Evolutionary conservation across 2,329 filamentous ascomycete species (phyloP).

Genomic region (Neoscytalidium dimidiatum): DNA sequence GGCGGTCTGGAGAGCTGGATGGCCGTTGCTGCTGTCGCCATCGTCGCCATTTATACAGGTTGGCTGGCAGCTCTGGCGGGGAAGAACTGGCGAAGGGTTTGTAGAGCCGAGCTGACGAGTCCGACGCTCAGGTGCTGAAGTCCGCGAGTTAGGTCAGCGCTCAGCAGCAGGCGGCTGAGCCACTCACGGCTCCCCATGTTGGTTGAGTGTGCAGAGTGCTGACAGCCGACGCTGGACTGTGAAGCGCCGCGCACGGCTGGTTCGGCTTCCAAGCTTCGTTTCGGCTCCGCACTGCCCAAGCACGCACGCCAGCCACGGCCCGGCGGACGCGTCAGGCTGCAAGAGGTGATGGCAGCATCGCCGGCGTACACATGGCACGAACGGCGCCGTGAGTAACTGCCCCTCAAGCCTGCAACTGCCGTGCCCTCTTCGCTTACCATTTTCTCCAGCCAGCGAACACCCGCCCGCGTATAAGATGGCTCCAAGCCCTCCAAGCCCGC

Average conservation of each 20-base stretch:
- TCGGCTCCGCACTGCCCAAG: slow-evolving; percentile 11
- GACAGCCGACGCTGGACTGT: not conserved
- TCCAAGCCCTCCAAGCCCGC: not conserved
- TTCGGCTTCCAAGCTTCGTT: not conserved
- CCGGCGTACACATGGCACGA: not conserved
- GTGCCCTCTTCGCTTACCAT: not conserved
- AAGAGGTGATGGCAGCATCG: too few species aligned
- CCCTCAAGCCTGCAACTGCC: not conserved
- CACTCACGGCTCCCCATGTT: slow-evolving; percentile 17
- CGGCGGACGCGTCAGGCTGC: not conserved
- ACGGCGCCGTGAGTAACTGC: too few species aligned
- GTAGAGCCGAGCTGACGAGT: slow-evolving; percentile 1
- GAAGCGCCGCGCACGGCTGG: not conserved
- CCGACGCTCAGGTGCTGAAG: not conserved
- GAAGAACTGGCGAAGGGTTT: not conserved
- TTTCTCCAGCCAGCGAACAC: not conserved
- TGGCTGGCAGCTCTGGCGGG: not conserved
- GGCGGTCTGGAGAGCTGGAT: not conserved
- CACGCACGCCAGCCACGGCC: not conserved
- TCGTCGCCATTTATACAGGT: slow-evolving; percentile 10
- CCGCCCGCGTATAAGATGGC: not conserved
- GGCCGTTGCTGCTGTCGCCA: not conserved
- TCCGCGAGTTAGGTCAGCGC: slow-evolving; percentile 4
- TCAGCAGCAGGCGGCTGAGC: slow-evolving; percentile 8
- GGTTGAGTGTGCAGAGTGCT: not conserved